Percentiles rank a stretch among this genome's conserved stretches.
These are phyloP conservation scores for Litchi chinensis DNA, from an alignment of 345 rosid species.

Conservation along the genomic window DNA sequence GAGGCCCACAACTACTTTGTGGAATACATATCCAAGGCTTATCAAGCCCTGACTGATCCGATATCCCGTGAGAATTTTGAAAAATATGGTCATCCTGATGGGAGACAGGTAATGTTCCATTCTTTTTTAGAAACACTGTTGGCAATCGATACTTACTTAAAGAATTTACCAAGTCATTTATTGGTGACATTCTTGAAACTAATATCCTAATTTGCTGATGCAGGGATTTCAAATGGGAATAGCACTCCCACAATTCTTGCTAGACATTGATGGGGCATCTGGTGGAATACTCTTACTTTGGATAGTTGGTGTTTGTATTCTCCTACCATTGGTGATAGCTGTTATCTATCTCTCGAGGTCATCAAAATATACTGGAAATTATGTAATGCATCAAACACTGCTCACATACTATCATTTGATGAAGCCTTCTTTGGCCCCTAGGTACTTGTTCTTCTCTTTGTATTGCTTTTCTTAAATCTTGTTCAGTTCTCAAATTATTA, in stretches of 20 bases:
- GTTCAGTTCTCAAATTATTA: neutral
- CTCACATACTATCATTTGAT: slow-evolving; percentile 84
- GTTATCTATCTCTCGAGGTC: slow-evolving; percentile 94
- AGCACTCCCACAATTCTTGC: slow-evolving; percentile 93
- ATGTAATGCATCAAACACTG: slow-evolving; percentile 96
- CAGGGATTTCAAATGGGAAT: slow-evolving; percentile 99
- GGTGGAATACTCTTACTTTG: slow-evolving; percentile 97
- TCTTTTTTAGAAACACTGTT: slow-evolving; percentile 12
- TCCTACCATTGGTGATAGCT: slow-evolving; percentile 92
- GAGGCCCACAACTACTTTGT: slow-evolving; percentile 87
- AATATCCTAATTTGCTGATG: slow-evolving; percentile 22
- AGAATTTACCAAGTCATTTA: neutral
- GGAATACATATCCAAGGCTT: slow-evolving; percentile 94
- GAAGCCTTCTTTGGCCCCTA: slow-evolving; percentile 99
- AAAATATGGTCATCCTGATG: slow-evolving; percentile 99
- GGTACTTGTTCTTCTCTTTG: slow-evolving; percentile 43
- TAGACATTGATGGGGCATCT: slow-evolving; percentile 90
- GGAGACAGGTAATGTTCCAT: slow-evolving; percentile 69
- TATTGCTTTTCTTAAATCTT: neutral
- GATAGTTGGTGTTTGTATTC: slow-evolving; percentile 98
- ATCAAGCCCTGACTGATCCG: slow-evolving; percentile 94
- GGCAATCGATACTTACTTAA: slow-evolving; percentile 1
- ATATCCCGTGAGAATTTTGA: slow-evolving; percentile 93
- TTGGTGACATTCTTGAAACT: slow-evolving; percentile 12
- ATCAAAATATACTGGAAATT: slow-evolving; percentile 94